Percentiles rank a stretch among this genome's conserved stretches.
Evolutionary conservation across 2,329 filamentous ascomycete genomes (phyloP).

Genomic region (Huntiella omanensis): DNA sequence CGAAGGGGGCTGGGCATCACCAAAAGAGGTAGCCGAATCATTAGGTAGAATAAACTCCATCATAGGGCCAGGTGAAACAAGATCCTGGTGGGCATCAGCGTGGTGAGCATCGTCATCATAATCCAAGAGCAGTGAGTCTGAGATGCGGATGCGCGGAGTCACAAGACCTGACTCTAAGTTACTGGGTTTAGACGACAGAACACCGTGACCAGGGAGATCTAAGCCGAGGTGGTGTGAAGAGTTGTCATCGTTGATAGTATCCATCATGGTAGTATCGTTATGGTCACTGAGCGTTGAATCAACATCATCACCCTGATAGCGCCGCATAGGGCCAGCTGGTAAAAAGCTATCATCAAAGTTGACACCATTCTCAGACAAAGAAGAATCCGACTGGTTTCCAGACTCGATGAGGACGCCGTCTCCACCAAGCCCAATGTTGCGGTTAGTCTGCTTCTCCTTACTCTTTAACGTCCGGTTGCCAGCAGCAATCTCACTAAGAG

Average conservation of each 20-base stretch:
- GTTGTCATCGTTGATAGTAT: constrained; percentile 15
- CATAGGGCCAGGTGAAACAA: constrained; percentile 25
- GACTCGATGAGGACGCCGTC: constrained; percentile 19
- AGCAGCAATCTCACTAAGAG: constrained; percentile 7
- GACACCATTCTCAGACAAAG: background rate
- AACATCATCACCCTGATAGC: background rate
- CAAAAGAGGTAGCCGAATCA: background rate
- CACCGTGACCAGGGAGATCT: constrained; percentile 26
- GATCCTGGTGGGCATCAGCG: constrained; percentile 22
- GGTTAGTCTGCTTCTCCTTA: constrained; percentile 26
- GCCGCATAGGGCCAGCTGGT: constrained; percentile 17
- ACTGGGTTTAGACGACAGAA: constrained; percentile 30
- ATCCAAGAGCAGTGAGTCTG: constrained; percentile 30
- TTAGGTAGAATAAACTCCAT: constrained; percentile 1
- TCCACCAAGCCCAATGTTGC: constrained; percentile 22
- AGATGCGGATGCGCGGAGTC: constrained; percentile 15
- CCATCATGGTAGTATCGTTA: constrained; percentile 53
- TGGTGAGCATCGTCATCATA: constrained; percentile 25
- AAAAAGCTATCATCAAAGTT: constrained; percentile 9
- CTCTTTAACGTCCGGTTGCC: constrained; percentile 23
- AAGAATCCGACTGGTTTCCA: constrained; percentile 11
- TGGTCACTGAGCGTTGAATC: constrained; percentile 30
- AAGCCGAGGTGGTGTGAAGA: background rate
- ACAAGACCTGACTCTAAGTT: constrained; percentile 23
- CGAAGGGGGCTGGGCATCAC: constrained; percentile 4